phyloP scores from a whole-genome alignment of 768 basidiomycete genomes.

The Imleria badia region DNA sequence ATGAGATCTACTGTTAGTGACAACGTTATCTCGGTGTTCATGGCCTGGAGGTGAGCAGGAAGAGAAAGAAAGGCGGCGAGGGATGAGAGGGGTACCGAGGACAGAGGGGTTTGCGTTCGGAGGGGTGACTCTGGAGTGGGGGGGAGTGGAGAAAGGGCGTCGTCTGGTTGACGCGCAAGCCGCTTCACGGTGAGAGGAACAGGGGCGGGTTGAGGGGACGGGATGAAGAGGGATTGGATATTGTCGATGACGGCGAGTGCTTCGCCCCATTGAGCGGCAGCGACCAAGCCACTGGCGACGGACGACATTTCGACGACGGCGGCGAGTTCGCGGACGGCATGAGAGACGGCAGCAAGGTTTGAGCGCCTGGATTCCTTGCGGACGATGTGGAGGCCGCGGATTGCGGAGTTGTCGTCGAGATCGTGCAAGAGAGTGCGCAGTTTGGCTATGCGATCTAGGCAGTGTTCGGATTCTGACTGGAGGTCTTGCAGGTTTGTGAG shows the following conservation, averaged over 20 bases:
- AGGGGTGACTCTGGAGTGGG: slow-evolving; percentile 37
- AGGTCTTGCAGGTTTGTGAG: slow-evolving; percentile 92
- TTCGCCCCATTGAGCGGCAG: slow-evolving; percentile 84
- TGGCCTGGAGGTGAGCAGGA: slow-evolving; percentile 65
- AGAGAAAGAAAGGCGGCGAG: slow-evolving; percentile 73
- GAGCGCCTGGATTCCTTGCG: slow-evolving; percentile 59
- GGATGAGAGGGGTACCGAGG: slow-evolving; percentile 60
- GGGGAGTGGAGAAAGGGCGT: slow-evolving; percentile 31
- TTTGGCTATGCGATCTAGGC: slow-evolving; percentile 70
- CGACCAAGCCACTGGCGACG: slow-evolving; percentile 71
- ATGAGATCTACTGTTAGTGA: slow-evolving; percentile 79
- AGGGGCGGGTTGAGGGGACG: slow-evolving; percentile 4
- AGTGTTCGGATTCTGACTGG: slow-evolving; percentile 83
- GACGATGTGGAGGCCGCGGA: slow-evolving; percentile 76
- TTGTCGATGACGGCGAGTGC: slow-evolving; percentile 76
- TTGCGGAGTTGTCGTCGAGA: slow-evolving; percentile 75
- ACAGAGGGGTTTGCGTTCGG: slow-evolving; percentile 20
- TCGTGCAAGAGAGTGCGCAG: slow-evolving; percentile 71
- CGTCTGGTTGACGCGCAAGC: slow-evolving; percentile 15
- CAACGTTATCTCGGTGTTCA: slow-evolving; percentile 73
- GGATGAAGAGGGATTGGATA: slow-evolving; percentile 58
- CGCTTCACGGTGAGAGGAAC: slow-evolving; percentile 1
- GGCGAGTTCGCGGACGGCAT: slow-evolving; percentile 61
- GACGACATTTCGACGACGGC: slow-evolving; percentile 77
- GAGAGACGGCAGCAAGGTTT: slow-evolving; percentile 58